These are phyloP conservation scores for Paramecium primaurelia DNA, from an alignment of 73 alveolate species.

Conservation along the genomic window DNA sequence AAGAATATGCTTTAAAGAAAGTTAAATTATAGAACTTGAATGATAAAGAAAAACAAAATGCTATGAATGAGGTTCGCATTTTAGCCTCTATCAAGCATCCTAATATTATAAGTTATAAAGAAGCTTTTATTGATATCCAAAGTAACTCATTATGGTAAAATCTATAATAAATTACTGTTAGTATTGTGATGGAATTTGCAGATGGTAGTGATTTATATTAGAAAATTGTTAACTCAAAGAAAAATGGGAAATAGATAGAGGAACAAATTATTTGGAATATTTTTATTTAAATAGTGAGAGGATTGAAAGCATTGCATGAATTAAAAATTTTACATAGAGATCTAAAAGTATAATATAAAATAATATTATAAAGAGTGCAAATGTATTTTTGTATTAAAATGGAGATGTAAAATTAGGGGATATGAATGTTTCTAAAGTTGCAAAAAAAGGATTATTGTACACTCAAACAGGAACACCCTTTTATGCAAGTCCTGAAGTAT, in stretches of 20 bases:
- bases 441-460: conserved; percentile 71
- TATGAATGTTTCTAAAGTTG: conserved; percentile 85
- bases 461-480: conserved; percentile 83
- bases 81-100: conserved; percentile 80
- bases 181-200: conserved; percentile 89
- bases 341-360: conserved; percentile 53
- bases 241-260: conserved; percentile 52
- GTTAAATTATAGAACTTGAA: conserved; percentile 70
- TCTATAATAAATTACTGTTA: conserved; percentile 1
- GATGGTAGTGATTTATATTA: conserved; percentile 81
- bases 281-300: conserved; percentile 67
- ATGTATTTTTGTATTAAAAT: conserved; percentile 74
- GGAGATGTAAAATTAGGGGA: conserved; percentile 81
- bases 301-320: conserved; percentile 72
- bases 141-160: conserved; percentile 70
- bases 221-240: conserved; percentile 61
- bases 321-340: conserved; percentile 72
- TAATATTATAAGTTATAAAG: conserved; percentile 74
- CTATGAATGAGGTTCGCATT: conserved; percentile 84
- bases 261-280: conserved; percentile 80
- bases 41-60: conserved; percentile 83
- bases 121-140: conserved; percentile 76
- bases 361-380: conserved; percentile 68
- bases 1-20: conserved; percentile 75
- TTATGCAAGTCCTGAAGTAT: conserved; percentile 61